Evolutionary conservation across 1,139 yeast species (phyloP).

Genomic region (Magnusiomyces ingens): DNA sequence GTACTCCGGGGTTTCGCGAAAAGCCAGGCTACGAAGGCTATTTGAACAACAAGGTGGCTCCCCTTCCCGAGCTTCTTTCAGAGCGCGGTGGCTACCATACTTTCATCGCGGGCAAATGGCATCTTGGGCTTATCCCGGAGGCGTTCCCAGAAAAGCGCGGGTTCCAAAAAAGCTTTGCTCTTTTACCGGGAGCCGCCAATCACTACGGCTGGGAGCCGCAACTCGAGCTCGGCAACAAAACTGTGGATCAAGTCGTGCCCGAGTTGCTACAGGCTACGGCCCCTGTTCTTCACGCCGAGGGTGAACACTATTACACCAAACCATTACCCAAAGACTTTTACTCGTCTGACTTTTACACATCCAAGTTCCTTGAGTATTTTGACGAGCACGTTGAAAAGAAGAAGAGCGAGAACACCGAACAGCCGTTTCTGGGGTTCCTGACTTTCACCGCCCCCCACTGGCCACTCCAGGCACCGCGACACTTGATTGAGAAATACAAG

Average conservation of each 20-base stretch:
- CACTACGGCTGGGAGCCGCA: constrained; percentile 46
- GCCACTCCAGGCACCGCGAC: constrained; percentile 53
- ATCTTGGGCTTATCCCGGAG: constrained; percentile 44
- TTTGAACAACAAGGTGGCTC: constrained; percentile 46
- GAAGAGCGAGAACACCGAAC: constrained; percentile 21
- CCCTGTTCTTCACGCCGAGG: constrained; percentile 34
- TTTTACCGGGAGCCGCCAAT: constrained; percentile 54
- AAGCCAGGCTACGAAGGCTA: constrained; percentile 55
- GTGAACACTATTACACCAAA: constrained; percentile 31
- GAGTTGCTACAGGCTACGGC: constrained; percentile 18
- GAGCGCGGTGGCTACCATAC: constrained; percentile 45
- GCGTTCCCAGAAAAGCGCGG: constrained; percentile 49
- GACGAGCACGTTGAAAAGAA: constrained; percentile 18
- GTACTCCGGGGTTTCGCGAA: constrained; percentile 25
- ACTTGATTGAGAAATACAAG: constrained; percentile 41
- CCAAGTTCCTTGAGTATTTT: constrained; percentile 38
- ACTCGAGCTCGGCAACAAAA: constrained; percentile 23
- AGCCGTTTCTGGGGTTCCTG: constrained; percentile 47
- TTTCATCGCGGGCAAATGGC: constrained; percentile 53
- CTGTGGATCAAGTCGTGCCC: constrained; percentile 16
- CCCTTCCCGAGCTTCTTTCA: constrained; percentile 46
- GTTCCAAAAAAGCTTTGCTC: constrained; percentile 44
- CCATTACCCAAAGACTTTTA: constrained; percentile 38
- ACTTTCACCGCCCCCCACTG: constrained; percentile 59
- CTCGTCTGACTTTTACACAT: constrained; percentile 42